Evolutionary conservation across 2,329 filamentous ascomycete species (phyloP).

Genomic region (Pseudogymnoascus pannorum): DNA sequence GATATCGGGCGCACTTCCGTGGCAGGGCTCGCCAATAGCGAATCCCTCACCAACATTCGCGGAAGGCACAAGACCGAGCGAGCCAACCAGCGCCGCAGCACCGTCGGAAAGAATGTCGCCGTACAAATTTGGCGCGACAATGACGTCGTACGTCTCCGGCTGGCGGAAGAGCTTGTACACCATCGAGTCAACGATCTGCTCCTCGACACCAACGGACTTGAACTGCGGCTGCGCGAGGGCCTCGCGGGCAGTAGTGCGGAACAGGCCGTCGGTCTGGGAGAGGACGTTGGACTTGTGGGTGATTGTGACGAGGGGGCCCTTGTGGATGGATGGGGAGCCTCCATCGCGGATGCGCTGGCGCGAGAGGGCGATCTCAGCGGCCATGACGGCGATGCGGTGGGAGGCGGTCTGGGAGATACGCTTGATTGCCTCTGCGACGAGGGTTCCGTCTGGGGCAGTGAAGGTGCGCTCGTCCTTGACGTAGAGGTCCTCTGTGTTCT

Average conservation of each 20-base stretch:
- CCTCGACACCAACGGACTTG: slow-evolving; percentile 64
- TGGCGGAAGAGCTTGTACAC: slow-evolving; percentile 99
- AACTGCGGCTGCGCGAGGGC: slow-evolving; percentile 64
- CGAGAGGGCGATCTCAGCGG: slow-evolving; percentile 86
- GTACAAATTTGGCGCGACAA: slow-evolving; percentile 95
- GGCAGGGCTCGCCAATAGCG: slow-evolving; percentile 96
- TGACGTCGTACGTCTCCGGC: slow-evolving; percentile 90
- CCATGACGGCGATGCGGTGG: slow-evolving; percentile 82
- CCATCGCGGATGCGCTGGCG: slow-evolving; percentile 70
- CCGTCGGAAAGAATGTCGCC: slow-evolving; percentile 95
- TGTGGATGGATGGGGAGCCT: slow-evolving; percentile 53
- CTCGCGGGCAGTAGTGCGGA: slow-evolving; percentile 70
- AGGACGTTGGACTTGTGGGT: slow-evolving; percentile 99
- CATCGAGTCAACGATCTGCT: slow-evolving; percentile 99
- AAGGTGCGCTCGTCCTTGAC: slow-evolving; percentile 92
- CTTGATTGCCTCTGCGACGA: slow-evolving; percentile 95
- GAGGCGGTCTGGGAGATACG: slow-evolving; percentile 84
- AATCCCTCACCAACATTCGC: slow-evolving; percentile 94
- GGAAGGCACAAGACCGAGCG: slow-evolving; percentile 82
- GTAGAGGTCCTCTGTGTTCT: slow-evolving; percentile 92
- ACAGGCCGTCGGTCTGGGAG: slow-evolving; percentile 91
- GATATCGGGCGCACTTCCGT: slow-evolving; percentile 93
- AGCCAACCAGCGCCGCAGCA: slow-evolving; percentile 87
- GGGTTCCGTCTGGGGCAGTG: slow-evolving; percentile 57
- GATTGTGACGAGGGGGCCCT: slow-evolving; percentile 74